These are phyloP conservation scores for Elsinoe arachidis DNA, from an alignment of 2,329 filamentous ascomycete genomes.

Conservation along the genomic window DNA sequence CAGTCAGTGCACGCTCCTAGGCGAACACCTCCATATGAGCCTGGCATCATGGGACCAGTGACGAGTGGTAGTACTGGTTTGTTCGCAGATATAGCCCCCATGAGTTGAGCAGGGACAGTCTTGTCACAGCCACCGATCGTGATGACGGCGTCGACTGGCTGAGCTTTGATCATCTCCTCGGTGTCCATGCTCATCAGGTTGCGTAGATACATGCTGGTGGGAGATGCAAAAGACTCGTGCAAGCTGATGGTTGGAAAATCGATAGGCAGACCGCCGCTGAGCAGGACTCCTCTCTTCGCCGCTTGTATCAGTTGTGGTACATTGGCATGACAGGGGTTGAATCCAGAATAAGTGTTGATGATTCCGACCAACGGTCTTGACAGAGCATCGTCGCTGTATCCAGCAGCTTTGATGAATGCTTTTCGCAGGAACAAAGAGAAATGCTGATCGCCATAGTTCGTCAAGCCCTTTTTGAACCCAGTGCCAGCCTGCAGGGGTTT, in stretches of 20 bases:
- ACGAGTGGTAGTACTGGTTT: conserved; percentile 61
- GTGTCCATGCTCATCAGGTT: conserved; percentile 76
- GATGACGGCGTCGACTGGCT: conserved; percentile 60
- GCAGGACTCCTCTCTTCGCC: conserved; percentile 57
- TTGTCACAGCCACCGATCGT: conserved; percentile 68
- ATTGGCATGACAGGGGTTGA: conserved; percentile 69
- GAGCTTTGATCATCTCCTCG: conserved; percentile 66
- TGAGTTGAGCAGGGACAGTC: conserved; percentile 63
- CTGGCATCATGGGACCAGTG: conserved; percentile 69
- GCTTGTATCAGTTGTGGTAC: conserved; percentile 64
- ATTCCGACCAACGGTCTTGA: conserved; percentile 65
- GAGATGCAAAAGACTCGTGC: conserved; percentile 59
- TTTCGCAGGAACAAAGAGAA: conserved; percentile 69
- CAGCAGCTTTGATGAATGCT: conserved; percentile 68
- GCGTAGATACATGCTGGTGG: conserved; percentile 66
- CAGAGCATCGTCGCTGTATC: conserved; percentile 63
- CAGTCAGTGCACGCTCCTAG: conserved; percentile 70
- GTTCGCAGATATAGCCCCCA: conserved; percentile 67
- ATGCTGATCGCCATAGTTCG: conserved; percentile 64
- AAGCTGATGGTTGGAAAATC: conserved; percentile 68
- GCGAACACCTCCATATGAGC: conserved; percentile 53
- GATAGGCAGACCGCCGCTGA: conserved; percentile 58
- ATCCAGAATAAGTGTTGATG: conserved; percentile 62
- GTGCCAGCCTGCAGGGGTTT: conserved; percentile 41
- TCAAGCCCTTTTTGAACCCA: conserved; percentile 56